These are phyloP conservation scores for Paspalum notatum DNA, from an alignment of 176 grass and related monocot species.

Conservation along the genomic window DNA sequence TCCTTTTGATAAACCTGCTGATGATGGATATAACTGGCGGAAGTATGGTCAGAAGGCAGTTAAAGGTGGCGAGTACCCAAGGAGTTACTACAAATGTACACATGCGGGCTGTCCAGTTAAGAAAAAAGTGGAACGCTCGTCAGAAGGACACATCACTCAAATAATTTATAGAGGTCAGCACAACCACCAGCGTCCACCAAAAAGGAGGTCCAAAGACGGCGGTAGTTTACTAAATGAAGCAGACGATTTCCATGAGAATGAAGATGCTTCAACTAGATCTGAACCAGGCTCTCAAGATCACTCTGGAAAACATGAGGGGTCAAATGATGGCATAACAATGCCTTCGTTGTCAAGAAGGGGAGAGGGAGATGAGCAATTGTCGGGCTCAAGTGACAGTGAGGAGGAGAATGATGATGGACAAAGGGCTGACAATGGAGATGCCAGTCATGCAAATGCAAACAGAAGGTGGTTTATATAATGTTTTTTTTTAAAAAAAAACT, in stretches of 20 bases:
- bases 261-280: slow-evolving; percentile 44
- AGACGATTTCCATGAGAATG: slow-evolving; percentile 50
- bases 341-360: slow-evolving; percentile 47
- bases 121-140: slow-evolving; percentile 75
- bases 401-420: slow-evolving; percentile 55
- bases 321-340: slow-evolving; percentile 40
- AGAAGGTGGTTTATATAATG: slow-evolving; percentile 62
- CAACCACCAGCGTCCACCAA: slow-evolving; percentile 59
- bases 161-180: slow-evolving; percentile 81
- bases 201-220: slow-evolving; percentile 67
- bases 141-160: slow-evolving; percentile 60
- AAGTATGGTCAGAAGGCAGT: slow-evolving; percentile 88
- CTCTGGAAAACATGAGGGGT: slow-evolving; percentile 51
- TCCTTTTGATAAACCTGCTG: slow-evolving; percentile 61
- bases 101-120: slow-evolving; percentile 63
- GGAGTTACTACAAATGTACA: slow-evolving; percentile 81
- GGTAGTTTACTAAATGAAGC: slow-evolving; percentile 42
- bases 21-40: slow-evolving; percentile 79
- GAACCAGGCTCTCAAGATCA: slow-evolving; percentile 52
- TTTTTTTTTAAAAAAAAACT: slow-evolving; percentile 2
- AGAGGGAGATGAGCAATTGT: slow-evolving; percentile 51
- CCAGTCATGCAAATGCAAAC: slow-evolving; percentile 51
- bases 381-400: slow-evolving; percentile 69
- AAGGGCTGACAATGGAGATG: slow-evolving; percentile 18
- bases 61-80: slow-evolving; percentile 70